Evolutionary conservation across 768 basidiomycete genomes (phyloP).

Genomic region (Gelatoporia subvermispora): DNA sequence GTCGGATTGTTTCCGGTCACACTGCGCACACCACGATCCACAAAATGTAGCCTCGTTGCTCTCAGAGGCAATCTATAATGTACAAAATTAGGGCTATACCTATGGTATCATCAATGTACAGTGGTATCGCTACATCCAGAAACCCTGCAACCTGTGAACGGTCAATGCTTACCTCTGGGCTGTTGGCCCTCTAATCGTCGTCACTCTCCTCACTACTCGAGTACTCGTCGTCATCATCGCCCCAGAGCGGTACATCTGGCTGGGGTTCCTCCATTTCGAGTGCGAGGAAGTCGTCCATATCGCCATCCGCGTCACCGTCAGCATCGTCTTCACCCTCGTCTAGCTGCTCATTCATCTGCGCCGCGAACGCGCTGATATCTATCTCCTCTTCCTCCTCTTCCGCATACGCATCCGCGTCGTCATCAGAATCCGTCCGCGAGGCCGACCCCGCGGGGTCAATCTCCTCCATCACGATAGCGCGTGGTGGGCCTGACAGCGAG

Average conservation of each 20-base stretch:
- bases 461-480: conserved; percentile 24
- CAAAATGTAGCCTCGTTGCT: too few species aligned
- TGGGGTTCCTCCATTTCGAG: conserved; percentile 5
- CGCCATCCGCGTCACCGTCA: conserved; percentile 8
- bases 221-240: conserved; percentile 25
- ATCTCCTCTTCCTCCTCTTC: conserved; percentile 17
- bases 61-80: too few species aligned
- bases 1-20: too few species aligned
- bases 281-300: conserved; percentile 15
- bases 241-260: conserved; percentile 10
- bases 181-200: conserved; percentile 19
- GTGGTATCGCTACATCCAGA: too few species aligned
- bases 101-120: too few species aligned
- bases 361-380: conserved; percentile 15
- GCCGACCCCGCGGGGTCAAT: conserved; percentile 14
- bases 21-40: too few species aligned
- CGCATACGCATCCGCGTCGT: background rate
- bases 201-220: conserved; percentile 25
- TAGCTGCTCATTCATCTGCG: conserved; percentile 12
- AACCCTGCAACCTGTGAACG: too few species aligned
- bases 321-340: conserved; percentile 1
- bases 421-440: background rate
- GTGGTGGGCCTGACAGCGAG: conserved; percentile 1
- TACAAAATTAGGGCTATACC: too few species aligned
- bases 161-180: too few species aligned